Percentiles rank a stretch among this genome's conserved stretches.
Evolutionary conservation across 257 asterid genomes (phyloP).

Genomic region (Solanum tarapatanum): DNA sequence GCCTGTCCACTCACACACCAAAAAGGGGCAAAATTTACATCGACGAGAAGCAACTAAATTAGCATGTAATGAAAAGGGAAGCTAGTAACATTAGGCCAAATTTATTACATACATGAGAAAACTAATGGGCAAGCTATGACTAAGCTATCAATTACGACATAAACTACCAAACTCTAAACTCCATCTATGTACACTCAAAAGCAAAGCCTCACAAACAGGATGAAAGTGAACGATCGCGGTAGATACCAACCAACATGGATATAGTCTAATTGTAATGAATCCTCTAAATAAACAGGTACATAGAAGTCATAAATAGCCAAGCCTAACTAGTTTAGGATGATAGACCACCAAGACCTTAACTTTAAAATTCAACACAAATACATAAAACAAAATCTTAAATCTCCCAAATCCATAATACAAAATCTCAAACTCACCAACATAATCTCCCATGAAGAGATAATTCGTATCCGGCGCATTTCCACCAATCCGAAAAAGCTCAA

Average conservation of each 20-base stretch:
- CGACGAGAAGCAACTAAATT: not conserved
- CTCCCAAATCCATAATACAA: not conserved
- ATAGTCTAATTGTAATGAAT: not conserved
- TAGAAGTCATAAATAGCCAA: not conserved
- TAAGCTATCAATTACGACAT: not conserved
- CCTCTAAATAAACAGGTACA: not conserved
- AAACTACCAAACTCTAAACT: not conserved
- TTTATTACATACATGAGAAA: not conserved
- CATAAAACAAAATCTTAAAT: not conserved
- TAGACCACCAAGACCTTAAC: not conserved
- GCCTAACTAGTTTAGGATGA: not conserved
- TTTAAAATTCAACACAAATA: not conserved
- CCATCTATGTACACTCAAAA: not conserved
- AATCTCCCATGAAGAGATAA: constrained; percentile 93
- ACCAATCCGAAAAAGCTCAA: constrained; percentile 84
- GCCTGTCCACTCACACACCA: not conserved
- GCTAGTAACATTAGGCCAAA: not conserved
- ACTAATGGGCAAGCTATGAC: not conserved
- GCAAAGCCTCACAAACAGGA: not conserved
- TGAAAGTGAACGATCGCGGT: not conserved
- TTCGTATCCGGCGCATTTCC: constrained; percentile 86
- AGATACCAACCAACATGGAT: no score
- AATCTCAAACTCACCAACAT: constrained; percentile 56
- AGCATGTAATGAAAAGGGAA: not conserved
- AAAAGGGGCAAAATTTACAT: not conserved